Base-by-base conservation (phyloP, 768 basidiomycete species). In the Suillus ampliporus region DNA sequence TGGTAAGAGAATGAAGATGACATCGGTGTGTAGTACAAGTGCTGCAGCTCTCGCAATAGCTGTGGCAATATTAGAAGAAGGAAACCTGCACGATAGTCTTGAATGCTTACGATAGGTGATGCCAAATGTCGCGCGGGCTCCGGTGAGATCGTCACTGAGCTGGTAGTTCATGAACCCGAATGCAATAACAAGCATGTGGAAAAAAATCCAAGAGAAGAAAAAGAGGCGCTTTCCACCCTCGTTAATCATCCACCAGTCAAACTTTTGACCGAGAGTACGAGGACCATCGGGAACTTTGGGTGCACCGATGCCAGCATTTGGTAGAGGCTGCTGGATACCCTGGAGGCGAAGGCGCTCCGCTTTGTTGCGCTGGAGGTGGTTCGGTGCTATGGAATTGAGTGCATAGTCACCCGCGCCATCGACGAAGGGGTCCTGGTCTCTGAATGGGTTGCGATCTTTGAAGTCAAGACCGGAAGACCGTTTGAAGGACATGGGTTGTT, bases 1-100 rank as follows among this genome's bases (percentile, higher is more conserved):
- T 31, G 96, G 97, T 35, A 99, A 85, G 56, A 98, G 87, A 76
- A 99, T 95, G 81, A 97, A 93, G 65, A 93, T 87, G 63, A 94
- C 89, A 77, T 97, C 93, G 69, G 97, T 83, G 69, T 97, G 94
- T 10, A 97, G 85, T 56, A 96, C 87, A 50, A 97, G 88, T 6
- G 96, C 97, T 47, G 95, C 91, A 4, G 89, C 77, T 75, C 95
- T 89, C 53, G 96, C 95, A 67, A 93, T 90, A 48, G 89, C 95
- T 96, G 66, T 13, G 19, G 38, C 5, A 8, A 43, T 48, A 56
- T 47, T 58, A 31, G 10, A 44, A 9, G 9, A 31, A 31, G 47
- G 8, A 37, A 57, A 54, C 11, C 21, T 23, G 31, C 21, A 60
- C 31, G 21, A 14, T 8, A 21, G 4, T 17, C 28, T 13, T 50